Base-by-base conservation (phyloP, 768 basidiomycete species). In the Mycena maculata region DNA sequence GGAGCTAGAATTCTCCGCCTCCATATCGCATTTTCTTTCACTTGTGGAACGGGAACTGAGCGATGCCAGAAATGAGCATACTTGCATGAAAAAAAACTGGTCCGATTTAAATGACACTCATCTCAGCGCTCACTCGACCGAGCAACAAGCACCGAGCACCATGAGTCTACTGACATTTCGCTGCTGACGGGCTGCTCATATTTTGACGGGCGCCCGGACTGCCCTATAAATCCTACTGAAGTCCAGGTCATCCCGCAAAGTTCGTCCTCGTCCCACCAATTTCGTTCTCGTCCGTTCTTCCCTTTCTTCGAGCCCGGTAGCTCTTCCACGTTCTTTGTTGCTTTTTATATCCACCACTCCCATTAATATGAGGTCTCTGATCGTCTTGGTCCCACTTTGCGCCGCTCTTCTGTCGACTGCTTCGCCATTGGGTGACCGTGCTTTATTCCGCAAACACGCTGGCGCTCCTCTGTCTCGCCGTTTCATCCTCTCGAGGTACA, bases 391-490 rank as follows among this genome's bases (percentile, higher is more conserved):
- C 63, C 63, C 76, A 41, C 72, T 79, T 65, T 77, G 76, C 39
- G 67, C 76, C 25, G 71, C 74, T 44, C 68, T 80, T 62, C 71
- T 77, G 20, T 74, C 72, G 20, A 50, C 75, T n/a, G 76, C 79
- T 16, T 71, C 77, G 64, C 79, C 80, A 30, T 68, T 80, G 31
- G 79, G 78, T 36, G 71, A 78, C 67, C 81, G 79, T 70, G 76
- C 74, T 15, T 70, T 78, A 42, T 76, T 79, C 73, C 73, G 74
- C 56, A 78, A 73, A 63, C 75, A 78, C 70, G 74, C 70, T 48
- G 77, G 77, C 20, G 67, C 70, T 57, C 72, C 77, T 54, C 69
- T 76, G 25, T 63, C 74, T 50, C 76, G 78, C 53, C 75, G 81
- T 61, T 71, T 70, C 71, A 48, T 82, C 68, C 72, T 82, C 42